Conservation (phyloP, 2,329 filamentous ascomycete genomes). For the Penicillium sp. region DNA sequence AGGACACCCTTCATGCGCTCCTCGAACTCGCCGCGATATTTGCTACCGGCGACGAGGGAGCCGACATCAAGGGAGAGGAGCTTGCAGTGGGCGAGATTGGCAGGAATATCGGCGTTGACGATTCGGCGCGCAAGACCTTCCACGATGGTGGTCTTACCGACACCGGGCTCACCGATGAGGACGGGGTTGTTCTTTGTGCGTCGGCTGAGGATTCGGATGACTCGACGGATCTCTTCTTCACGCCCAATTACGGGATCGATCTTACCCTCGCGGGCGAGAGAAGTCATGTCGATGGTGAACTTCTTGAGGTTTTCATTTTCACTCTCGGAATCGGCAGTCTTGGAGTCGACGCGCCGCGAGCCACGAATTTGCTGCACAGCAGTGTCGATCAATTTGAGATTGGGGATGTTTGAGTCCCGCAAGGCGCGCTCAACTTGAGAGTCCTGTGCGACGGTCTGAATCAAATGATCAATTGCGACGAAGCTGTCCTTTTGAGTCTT, state of each 20-base stretch:
- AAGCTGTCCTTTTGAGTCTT: constrained; percentile 98
- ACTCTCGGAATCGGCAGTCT: constrained; percentile 87
- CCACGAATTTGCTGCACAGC: constrained; percentile 92
- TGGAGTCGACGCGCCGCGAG: constrained; percentile 91
- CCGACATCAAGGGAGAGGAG: constrained; percentile 94
- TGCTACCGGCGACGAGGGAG: constrained; percentile 92
- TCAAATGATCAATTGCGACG: constrained; percentile 93
- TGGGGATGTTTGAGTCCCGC: constrained; percentile 87
- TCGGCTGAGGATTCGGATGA: constrained; percentile 87
- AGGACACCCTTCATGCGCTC: constrained; percentile 99
- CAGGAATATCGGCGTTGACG: constrained; percentile 93
- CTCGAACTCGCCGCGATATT: constrained; percentile 98
- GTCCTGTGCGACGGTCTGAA: constrained; percentile 83
- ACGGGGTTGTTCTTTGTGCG: constrained; percentile 99
- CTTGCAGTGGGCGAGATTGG: constrained; percentile 91
- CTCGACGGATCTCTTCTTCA: constrained; percentile 92
- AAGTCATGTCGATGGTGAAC: constrained; percentile 98
- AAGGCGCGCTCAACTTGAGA: constrained; percentile 71
- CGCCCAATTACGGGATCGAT: constrained; percentile 96
- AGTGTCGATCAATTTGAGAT: constrained; percentile 84
- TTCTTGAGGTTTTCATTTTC: constrained; percentile 97
- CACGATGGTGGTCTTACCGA: constrained; percentile 97
- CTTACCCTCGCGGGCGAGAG: constrained; percentile 94
- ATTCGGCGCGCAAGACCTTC: constrained; percentile 95
- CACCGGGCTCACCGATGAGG: constrained; percentile 95